A percentile compares a stretch with the other conserved stretches of the same genome.
phyloP scores from a whole-genome alignment of 2,329 filamentous ascomycete species.

The Xylariaceae sp. region DNA sequence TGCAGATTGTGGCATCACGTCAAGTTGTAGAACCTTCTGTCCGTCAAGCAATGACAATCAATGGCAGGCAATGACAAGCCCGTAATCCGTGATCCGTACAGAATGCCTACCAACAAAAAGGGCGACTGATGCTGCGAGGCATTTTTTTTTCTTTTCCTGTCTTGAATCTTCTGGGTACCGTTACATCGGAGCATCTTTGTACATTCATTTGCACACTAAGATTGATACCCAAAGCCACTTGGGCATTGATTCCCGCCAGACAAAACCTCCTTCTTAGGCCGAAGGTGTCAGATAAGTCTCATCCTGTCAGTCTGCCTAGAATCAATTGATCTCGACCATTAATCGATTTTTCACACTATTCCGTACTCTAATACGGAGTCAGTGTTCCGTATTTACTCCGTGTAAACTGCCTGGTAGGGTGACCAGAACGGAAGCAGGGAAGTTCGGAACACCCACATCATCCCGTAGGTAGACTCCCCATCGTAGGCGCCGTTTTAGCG shows the following conservation, averaged over 20 bases:
- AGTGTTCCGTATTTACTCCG: no score
- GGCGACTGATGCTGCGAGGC: background rate
- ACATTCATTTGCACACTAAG: slow-evolving; percentile 11
- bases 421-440: no score
- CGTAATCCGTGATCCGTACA: no score
- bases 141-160: background rate
- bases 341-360: no score
- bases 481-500: no score
- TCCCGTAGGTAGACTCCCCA: no score
- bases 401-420: no score
- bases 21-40: background rate
- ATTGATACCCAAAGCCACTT: slow-evolving; percentile 33
- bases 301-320: background rate
- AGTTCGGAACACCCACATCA: no score
- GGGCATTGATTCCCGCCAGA: slow-evolving; percentile 20
- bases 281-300: slow-evolving; percentile 2
- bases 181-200: background rate
- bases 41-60: background rate
- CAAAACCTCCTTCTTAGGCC: background rate
- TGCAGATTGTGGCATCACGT: background rate
- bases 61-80: no score
- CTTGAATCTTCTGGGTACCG: background rate
- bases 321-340: no score
- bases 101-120: no score
- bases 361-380: no score